Evolutionary conservation across 1,284 basidiomycete species (phyloP).

Genomic region (Leccinum pseudoinsigne): DNA sequence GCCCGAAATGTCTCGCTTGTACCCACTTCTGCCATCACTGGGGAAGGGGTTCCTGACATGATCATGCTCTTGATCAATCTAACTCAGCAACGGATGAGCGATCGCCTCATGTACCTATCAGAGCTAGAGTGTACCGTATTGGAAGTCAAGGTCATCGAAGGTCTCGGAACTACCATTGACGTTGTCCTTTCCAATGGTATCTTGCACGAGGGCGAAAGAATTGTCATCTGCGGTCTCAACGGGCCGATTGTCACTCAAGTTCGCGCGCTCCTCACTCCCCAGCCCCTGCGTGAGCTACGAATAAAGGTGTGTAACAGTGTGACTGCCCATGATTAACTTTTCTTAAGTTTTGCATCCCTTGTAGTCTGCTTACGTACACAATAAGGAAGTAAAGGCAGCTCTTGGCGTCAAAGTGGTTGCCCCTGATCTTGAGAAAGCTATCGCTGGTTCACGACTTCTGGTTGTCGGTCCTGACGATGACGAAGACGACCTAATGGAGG

Average conservation of each 20-base stretch:
- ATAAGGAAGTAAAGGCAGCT: constrained; percentile 98
- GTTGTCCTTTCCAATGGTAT: constrained; percentile 97
- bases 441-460: constrained; percentile 93
- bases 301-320: constrained; percentile 73
- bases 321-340: constrained; percentile 1
- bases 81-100: constrained; percentile 98
- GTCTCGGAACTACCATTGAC: constrained; percentile 97
- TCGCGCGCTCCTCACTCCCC: constrained; percentile 93
- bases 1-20: constrained; percentile 95
- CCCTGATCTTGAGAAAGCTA: constrained; percentile 98
- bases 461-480: constrained; percentile 95
- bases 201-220: constrained; percentile 90
- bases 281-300: constrained; percentile 94
- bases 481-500: constrained; percentile 92
- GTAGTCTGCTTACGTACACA: constrained; percentile 95
- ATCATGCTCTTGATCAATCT: constrained; percentile 97
- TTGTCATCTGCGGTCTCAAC: constrained; percentile 97
- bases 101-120: constrained; percentile 96
- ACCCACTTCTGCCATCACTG: constrained; percentile 96
- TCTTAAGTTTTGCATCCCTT: constrained; percentile 5
- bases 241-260: constrained; percentile 97
- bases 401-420: constrained; percentile 97
- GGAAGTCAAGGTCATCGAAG: constrained; percentile 99
- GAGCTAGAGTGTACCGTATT: constrained; percentile 99
- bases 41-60: constrained; percentile 99